Base-by-base conservation (phyloP, 805 yeast species). In the Pichia sporocuriosa region DNA sequence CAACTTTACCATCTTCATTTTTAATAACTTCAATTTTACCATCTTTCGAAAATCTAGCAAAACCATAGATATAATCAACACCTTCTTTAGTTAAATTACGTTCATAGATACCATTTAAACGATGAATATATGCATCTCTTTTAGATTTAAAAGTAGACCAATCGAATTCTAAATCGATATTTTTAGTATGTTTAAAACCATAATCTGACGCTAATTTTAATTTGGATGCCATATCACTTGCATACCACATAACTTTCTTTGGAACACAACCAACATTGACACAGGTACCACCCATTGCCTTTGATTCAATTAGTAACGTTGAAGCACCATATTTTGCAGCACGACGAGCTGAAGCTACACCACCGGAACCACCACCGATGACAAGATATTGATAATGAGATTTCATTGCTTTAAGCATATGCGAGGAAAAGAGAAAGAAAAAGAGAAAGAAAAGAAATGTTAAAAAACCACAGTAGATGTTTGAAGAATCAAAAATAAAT, bases 201-300 rank as follows among this genome's bases (percentile, higher is more conserved):
- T 90, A 93, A 48, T 83, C 86, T 50, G 74, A 68, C 46, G 95
- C 95, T 36, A 85, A 81, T 32, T 70, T 66, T 46, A 84, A 68
- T 57, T 79, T 81, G 48, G 75, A 74, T 16, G 97, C 97, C 61
- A 86, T 65, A 54, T 89, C 96, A 24, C 93, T 80, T 10, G 97
- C 96, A 54, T 89, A 82, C 98, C 98, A 93, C 97, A 93, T 89
- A 35, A 93, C 87, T 62, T 93, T 93, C 72, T 93, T 93, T 36
- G 99, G 99, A 37, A 93, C 98, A 72, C 99, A 93, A 17, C 99
- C 99, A 33, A 90, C 97, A 61, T 93, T 93, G 48, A 93, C 99
- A 74, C 99, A 93, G 32, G 98, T 93, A 23, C 99, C 99, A 45
- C 98, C 98, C 65, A 93, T 73, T 49, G 71, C 81, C 40, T 78